Evolutionary conservation across 2,329 filamentous ascomycete genomes (phyloP).

Genomic region (Fusarium nanum): DNA sequence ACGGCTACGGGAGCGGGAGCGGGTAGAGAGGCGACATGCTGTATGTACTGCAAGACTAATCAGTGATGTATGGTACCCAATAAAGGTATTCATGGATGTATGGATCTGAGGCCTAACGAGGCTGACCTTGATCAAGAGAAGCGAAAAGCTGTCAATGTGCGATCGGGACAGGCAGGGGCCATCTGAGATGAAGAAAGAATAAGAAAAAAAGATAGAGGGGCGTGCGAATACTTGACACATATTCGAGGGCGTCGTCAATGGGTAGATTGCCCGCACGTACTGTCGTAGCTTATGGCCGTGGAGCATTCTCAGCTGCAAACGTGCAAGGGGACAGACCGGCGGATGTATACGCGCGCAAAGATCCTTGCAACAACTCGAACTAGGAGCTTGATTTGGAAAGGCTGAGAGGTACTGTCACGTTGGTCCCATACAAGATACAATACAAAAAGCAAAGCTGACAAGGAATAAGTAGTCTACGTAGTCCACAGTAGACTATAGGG

Average conservation of each 20-base stretch:
- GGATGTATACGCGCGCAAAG: slow-evolving; percentile 35
- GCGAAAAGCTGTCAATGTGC: slow-evolving; percentile 14
- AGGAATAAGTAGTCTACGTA: background rate
- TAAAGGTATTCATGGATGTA: background rate
- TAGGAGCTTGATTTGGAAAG: slow-evolving; percentile 43
- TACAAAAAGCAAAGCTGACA: slow-evolving; percentile 27
- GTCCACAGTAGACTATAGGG: background rate
- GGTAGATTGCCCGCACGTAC: slow-evolving; percentile 1
- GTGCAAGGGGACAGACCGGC: slow-evolving; percentile 38
- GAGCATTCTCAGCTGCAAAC: slow-evolving; percentile 24
- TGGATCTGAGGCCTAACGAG: slow-evolving; percentile 24
- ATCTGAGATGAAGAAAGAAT: slow-evolving; percentile 4
- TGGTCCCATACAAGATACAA: slow-evolving; percentile 3
- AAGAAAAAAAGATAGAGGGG: slow-evolving; percentile 14
- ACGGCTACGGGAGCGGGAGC: slow-evolving; percentile 36
- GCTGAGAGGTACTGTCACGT: slow-evolving; percentile 33
- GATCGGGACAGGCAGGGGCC: slow-evolving; percentile 9
- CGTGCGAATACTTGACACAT: slow-evolving; percentile 10
- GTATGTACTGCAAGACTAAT: slow-evolving; percentile 6
- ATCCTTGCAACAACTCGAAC: slow-evolving; percentile 32
- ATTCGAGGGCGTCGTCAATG: slow-evolving; percentile 25
- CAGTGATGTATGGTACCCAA: background rate
- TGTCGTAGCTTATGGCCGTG: slow-evolving; percentile 29
- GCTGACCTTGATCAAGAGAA: slow-evolving; percentile 13
- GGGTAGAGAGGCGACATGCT: slow-evolving; percentile 39